phyloP scores from a whole-genome alignment of 495 filamentous ascomycete species.

The Tetracladium setigerum region DNA sequence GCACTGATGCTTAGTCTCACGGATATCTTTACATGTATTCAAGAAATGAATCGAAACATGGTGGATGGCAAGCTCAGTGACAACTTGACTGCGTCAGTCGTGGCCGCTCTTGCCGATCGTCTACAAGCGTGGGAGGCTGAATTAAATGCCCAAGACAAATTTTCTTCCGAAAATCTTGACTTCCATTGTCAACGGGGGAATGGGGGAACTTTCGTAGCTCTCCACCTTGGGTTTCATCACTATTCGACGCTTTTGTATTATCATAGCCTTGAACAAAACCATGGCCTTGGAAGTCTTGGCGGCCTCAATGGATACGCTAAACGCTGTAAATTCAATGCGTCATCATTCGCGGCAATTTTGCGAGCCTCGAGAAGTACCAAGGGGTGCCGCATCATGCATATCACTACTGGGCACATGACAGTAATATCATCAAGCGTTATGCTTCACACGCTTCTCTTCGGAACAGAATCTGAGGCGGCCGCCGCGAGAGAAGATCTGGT shows the following conservation, averaged over 20 bases:
- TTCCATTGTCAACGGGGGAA: neutral
- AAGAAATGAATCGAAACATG: slow-evolving; percentile 5
- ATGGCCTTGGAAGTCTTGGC: no score
- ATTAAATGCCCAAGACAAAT: neutral
- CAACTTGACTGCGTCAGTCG: neutral
- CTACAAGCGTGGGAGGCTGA: neutral
- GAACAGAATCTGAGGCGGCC: neutral
- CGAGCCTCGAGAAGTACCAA: neutral
- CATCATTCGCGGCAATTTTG: neutral
- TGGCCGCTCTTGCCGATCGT: neutral
- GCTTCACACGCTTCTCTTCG: slow-evolving; percentile 1
- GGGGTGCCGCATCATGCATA: neutral
- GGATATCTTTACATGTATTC: slow-evolving; percentile 2
- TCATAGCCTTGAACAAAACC: neutral
- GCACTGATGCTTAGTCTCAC: slow-evolving; percentile 3
- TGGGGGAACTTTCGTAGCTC: slow-evolving; percentile 1
- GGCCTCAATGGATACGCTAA: neutral
- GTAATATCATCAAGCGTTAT: neutral
- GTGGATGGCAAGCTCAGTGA: neutral
- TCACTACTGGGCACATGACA: slow-evolving; percentile 2
- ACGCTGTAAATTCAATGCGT: slow-evolving; percentile 3
- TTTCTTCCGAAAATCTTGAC: slow-evolving; percentile 2
- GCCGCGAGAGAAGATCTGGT: neutral
- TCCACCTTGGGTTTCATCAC: slow-evolving; percentile 9
- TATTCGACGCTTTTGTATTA: slow-evolving; percentile 5